phyloP scores from a whole-genome alignment of 192 early-diverging fungal species.

The Entomortierella parvispora region DNA sequence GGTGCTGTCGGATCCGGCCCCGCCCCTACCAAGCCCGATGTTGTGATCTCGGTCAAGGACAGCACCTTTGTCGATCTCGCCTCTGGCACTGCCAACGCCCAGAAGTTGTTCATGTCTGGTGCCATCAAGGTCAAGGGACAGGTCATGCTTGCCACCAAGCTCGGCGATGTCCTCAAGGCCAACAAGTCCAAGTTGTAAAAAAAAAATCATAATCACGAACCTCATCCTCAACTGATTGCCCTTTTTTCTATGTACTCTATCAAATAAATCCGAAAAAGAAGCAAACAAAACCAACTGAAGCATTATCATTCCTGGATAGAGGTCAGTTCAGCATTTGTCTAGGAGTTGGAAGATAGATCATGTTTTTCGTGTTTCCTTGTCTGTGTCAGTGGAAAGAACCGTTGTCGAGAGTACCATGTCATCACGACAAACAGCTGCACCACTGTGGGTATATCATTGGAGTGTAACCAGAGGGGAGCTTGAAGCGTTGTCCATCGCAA shows the following conservation, averaged over 20 bases:
- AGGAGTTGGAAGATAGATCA: too few species aligned
- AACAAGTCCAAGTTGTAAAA: slow-evolving; percentile 71
- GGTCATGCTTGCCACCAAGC: slow-evolving; percentile 73
- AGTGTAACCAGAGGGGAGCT: too few species aligned
- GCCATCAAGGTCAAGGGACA: slow-evolving; percentile 85
- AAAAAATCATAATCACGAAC: neutral
- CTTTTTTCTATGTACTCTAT: slow-evolving; percentile 37
- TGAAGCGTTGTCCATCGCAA: too few species aligned
- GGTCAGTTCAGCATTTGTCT: neutral
- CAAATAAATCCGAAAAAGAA: slow-evolving; percentile 16
- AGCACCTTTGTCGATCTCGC: slow-evolving; percentile 85
- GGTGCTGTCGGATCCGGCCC: slow-evolving; percentile 71
- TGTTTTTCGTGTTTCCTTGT: too few species aligned
- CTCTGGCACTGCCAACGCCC: slow-evolving; percentile 82
- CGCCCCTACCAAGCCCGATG: slow-evolving; percentile 71
- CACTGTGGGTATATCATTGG: too few species aligned
- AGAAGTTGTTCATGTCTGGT: slow-evolving; percentile 89
- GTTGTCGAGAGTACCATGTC: too few species aligned
- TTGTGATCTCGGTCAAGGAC: slow-evolving; percentile 77
- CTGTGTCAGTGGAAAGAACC: too few species aligned
- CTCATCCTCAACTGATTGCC: neutral
- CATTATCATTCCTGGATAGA: neutral
- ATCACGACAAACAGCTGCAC: too few species aligned
- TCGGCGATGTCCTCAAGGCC: slow-evolving; percentile 69
- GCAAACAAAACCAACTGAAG: slow-evolving; percentile 9